Evolutionary conservation across 371 early-diverging fungal genomes (phyloP).

Genomic region (Mortierella sp.): DNA sequence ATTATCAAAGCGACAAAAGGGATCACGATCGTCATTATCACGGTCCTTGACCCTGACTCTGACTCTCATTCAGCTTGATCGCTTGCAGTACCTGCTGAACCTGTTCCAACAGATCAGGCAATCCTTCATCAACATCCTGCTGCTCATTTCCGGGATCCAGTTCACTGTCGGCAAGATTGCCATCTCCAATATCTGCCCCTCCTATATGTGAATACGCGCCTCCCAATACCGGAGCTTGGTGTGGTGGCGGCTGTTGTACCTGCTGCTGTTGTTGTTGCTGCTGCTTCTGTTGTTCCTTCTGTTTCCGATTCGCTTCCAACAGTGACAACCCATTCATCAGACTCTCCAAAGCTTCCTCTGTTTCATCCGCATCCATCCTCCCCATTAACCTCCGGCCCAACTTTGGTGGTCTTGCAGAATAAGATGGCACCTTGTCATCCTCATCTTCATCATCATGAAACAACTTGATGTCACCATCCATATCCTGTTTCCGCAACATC

Average conservation of each 20-base stretch:
- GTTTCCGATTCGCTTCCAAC: slow-evolving; percentile 38
- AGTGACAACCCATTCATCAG: slow-evolving; percentile 49
- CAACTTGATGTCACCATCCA: slow-evolving; percentile 30
- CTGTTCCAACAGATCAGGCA: slow-evolving; percentile 49
- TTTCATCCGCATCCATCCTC: slow-evolving; percentile 45
- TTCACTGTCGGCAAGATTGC: slow-evolving; percentile 49
- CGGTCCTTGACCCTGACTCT: no score
- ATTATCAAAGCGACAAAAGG: no score
- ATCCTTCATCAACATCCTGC: slow-evolving; percentile 39
- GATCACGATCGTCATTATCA: no score
- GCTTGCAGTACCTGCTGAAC: slow-evolving; percentile 45
- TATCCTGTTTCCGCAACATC: slow-evolving; percentile 3
- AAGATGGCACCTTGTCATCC: background rate
- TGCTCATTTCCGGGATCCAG: slow-evolving; percentile 28
- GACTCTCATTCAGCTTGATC: slow-evolving; percentile 46
- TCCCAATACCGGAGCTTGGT: no score
- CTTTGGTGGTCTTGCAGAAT: background rate
- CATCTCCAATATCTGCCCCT: slow-evolving; percentile 30
- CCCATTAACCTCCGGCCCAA: background rate
- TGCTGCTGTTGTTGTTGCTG: slow-evolving; percentile 11
- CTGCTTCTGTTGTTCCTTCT: slow-evolving; percentile 21
- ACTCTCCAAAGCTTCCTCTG: slow-evolving; percentile 41
- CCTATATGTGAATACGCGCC: background rate
- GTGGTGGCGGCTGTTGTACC: background rate
- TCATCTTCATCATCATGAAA: slow-evolving; percentile 12